Evolutionary conservation across 306 rosid species (phyloP).

Genomic region (Luffa acutangula): DNA sequence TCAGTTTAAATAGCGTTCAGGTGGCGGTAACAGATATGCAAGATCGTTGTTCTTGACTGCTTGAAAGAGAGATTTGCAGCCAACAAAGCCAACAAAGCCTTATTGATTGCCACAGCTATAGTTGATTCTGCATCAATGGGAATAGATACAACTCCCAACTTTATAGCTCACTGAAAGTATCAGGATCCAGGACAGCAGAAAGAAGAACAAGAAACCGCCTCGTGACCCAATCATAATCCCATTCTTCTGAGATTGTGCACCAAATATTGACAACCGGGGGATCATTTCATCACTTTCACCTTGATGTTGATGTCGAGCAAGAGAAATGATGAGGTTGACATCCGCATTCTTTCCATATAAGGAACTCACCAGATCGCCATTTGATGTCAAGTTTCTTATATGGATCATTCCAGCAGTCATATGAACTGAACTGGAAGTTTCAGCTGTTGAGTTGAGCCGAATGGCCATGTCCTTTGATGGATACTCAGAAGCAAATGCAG

Average conservation of each 20-base stretch:
- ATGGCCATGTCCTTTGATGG: conserved; percentile 51
- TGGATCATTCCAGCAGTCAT: conserved; percentile 74
- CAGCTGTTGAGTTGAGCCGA: conserved; percentile 33
- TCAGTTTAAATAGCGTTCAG: not conserved
- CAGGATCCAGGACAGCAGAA: conserved; percentile 54
- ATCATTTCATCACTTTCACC: conserved; percentile 12
- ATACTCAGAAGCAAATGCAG: conserved; percentile 79
- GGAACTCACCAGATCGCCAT: conserved; percentile 39
- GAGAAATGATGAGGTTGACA: conserved; percentile 30
- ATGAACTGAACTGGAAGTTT: conserved; percentile 56
- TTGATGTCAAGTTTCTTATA: conserved; percentile 40
- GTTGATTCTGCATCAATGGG: conserved; percentile 4
- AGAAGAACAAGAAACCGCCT: conserved; percentile 54
- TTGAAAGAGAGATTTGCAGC: not conserved
- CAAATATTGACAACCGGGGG: conserved; percentile 28
- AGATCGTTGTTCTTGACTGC: conserved; percentile 1
- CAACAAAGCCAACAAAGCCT: not conserved
- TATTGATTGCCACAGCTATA: not conserved
- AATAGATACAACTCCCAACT: conserved; percentile 51
- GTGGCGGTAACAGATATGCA: not conserved
- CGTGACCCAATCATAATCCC: conserved; percentile 36
- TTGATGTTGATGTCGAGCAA: conserved; percentile 28
- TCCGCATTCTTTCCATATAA: conserved; percentile 47
- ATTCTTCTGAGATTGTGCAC: conserved; percentile 38
- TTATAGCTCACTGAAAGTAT: conserved; percentile 59